phyloP scores from a whole-genome alignment of 2,329 filamentous ascomycete genomes.

The Diaporthe capsici region DNA sequence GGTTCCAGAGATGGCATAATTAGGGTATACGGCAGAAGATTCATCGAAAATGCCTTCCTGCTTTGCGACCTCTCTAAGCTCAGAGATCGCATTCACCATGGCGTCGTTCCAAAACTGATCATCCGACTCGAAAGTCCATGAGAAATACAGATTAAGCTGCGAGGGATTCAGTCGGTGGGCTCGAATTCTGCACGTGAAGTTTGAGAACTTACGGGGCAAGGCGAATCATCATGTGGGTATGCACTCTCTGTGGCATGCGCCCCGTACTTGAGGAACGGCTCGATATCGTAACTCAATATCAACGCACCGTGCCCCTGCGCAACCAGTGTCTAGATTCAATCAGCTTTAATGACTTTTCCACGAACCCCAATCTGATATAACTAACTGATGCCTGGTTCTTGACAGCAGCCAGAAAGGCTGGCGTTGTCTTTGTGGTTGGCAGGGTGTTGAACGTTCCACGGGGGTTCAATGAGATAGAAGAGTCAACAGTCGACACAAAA shows the following conservation, averaged over 20 bases:
- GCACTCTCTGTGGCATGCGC: slow-evolving; percentile 49
- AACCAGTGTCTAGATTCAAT: not conserved
- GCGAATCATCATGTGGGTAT: slow-evolving; percentile 49
- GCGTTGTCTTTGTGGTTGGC: slow-evolving; percentile 46
- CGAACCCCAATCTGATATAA: not conserved
- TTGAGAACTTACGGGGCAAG: slow-evolving; percentile 42
- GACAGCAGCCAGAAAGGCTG: slow-evolving; percentile 46
- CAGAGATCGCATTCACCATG: slow-evolving; percentile 45
- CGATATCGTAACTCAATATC: slow-evolving; percentile 49
- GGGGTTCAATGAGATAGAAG: slow-evolving; percentile 39
- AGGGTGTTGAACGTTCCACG: slow-evolving; percentile 49
- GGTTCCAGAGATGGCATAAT: slow-evolving; percentile 46
- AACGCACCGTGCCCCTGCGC: slow-evolving; percentile 40
- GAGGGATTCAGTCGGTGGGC: not conserved
- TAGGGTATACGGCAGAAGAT: slow-evolving; percentile 45
- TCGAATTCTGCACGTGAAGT: too few species aligned
- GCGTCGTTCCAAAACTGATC: slow-evolving; percentile 49
- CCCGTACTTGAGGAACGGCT: slow-evolving; percentile 50
- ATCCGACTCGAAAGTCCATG: slow-evolving; percentile 46
- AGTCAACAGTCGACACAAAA: slow-evolving; percentile 43
- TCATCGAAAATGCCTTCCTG: slow-evolving; percentile 48
- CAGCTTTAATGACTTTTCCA: not conserved
- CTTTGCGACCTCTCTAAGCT: slow-evolving; percentile 48
- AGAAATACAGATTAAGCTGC: slow-evolving; percentile 49
- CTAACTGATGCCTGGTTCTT: slow-evolving; percentile 40